phyloP scores from a whole-genome alignment of 768 basidiomycete species.

The Boletus huronensis region DNA sequence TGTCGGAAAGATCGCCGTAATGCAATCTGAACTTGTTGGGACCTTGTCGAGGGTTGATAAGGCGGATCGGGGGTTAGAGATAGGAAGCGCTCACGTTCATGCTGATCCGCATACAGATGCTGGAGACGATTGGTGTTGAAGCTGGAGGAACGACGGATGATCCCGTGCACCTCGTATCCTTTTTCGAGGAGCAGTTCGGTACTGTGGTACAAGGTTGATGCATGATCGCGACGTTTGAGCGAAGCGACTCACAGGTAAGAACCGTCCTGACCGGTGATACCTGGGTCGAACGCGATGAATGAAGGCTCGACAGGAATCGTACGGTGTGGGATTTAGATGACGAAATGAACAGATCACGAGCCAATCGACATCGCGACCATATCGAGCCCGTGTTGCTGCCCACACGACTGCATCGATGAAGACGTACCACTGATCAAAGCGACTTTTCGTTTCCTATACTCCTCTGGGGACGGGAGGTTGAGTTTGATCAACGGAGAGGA shows the following conservation, averaged over 20 bases:
- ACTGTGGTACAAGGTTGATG: slow-evolving; percentile 36
- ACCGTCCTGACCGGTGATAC: slow-evolving; percentile 95
- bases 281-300: slow-evolving; percentile 38
- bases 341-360: background rate
- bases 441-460: slow-evolving; percentile 88
- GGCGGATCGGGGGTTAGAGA: background rate
- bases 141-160: slow-evolving; percentile 95
- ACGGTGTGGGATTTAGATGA: background rate
- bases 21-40: slow-evolving; percentile 80
- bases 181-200: slow-evolving; percentile 82
- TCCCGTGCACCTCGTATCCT: slow-evolving; percentile 91
- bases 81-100: slow-evolving; percentile 63
- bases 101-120: slow-evolving; percentile 90
- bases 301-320: background rate
- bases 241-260: slow-evolving; percentile 77
- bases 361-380: background rate
- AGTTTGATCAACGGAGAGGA: slow-evolving; percentile 43
- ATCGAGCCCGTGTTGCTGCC: background rate
- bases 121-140: slow-evolving; percentile 97
- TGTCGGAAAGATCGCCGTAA: slow-evolving; percentile 92
- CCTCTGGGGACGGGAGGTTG: slow-evolving; percentile 67
- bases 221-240: background rate
- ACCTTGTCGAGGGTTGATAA: slow-evolving; percentile 36
- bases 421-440: slow-evolving; percentile 83
- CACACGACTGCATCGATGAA: slow-evolving; percentile 3